Conservation (phyloP, 306 rosid genomes). For the Casuarina cunninghamiana region DNA sequence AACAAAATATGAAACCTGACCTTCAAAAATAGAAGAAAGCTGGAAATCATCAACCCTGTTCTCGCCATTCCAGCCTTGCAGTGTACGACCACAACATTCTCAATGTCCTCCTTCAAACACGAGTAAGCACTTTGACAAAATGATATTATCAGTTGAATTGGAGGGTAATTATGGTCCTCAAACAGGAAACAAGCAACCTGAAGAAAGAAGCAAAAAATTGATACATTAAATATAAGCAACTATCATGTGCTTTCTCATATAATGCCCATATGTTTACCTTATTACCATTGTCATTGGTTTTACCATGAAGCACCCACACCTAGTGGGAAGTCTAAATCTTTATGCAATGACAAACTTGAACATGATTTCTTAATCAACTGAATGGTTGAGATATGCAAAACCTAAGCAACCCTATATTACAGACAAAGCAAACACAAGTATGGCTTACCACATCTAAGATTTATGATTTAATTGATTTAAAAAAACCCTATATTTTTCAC, state of each 20-base stretch:
- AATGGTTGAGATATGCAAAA: not conserved
- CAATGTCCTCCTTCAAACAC: slow-evolving; percentile 95
- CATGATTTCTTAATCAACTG: not conserved
- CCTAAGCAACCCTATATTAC: not conserved
- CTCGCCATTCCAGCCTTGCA: slow-evolving; percentile 99
- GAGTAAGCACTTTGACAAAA: slow-evolving; percentile 97
- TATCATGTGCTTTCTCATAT: not conserved
- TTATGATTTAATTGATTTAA: not conserved
- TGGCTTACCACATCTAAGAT: not conserved
- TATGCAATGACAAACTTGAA: not conserved
- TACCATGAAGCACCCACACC: not conserved
- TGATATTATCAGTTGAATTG: slow-evolving; percentile 70
- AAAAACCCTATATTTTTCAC: slow-evolving; percentile 13
- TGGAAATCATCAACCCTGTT: slow-evolving; percentile 98
- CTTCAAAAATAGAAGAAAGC: slow-evolving; percentile 90
- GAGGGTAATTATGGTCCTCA: slow-evolving; percentile 97
- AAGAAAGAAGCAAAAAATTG: too few relatives aligned
- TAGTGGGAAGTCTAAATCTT: not conserved
- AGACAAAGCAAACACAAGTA: not conserved
- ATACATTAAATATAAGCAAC: too few relatives aligned
- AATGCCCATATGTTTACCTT: not conserved
- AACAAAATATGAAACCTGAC: slow-evolving; percentile 37
- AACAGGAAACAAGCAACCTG: slow-evolving; percentile 97
- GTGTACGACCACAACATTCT: slow-evolving; percentile 98
- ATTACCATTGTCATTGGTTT: not conserved